phyloP scores from a whole-genome alignment of 1,284 basidiomycete species.

The Clitocybe nebularis region DNA sequence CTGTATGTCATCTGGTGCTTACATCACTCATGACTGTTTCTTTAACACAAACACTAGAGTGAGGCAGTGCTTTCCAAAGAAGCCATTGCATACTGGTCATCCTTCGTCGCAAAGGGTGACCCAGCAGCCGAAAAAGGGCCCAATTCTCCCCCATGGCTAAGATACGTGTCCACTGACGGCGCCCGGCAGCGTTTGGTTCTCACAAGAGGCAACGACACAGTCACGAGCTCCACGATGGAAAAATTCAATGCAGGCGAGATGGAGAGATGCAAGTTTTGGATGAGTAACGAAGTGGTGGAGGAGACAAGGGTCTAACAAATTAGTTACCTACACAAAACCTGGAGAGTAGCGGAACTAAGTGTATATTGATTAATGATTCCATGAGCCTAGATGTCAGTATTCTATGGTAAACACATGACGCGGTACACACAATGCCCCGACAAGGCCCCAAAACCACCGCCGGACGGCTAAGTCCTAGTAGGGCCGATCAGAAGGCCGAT shows the following conservation, averaged over 20 bases:
- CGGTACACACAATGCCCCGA: no score
- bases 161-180: slow-evolving; percentile 11
- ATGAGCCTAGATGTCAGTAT: no score
- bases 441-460: no score
- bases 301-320: slow-evolving; percentile 3
- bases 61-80: slow-evolving; percentile 35
- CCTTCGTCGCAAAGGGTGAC: slow-evolving; percentile 33
- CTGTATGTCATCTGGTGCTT: slow-evolving; percentile 21
- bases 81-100: slow-evolving; percentile 44
- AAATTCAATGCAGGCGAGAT: slow-evolving; percentile 27
- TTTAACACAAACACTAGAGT: slow-evolving; percentile 28
- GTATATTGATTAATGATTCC: no score
- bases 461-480: no score
- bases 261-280: slow-evolving; percentile 37
- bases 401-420: no score
- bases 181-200: slow-evolving; percentile 18
- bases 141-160: slow-evolving; percentile 30
- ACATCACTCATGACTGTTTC: no score
- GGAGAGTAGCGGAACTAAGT: no score
- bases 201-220: slow-evolving; percentile 20
- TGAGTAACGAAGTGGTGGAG: slow-evolving; percentile 22
- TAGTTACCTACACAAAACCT: no score
- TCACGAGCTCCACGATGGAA: slow-evolving; percentile 27
- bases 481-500: no score
- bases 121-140: slow-evolving; percentile 27